Percentiles rank a stretch among this genome's conserved stretches.
These are phyloP conservation scores for Suillus paluster DNA, from an alignment of 768 basidiomycete genomes.

Conservation along the genomic window DNA sequence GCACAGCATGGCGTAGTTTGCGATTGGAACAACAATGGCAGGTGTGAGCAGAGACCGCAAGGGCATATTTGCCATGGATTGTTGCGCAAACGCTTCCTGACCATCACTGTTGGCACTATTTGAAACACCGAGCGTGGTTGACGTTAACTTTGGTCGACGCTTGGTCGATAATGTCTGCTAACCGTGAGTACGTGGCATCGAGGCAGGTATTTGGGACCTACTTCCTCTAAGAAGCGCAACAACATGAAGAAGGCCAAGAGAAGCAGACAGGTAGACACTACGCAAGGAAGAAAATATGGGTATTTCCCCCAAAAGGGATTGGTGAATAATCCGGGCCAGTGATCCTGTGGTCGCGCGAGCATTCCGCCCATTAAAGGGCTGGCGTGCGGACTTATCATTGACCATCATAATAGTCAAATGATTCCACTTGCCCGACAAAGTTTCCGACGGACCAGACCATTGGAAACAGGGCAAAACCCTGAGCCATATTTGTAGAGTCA, in stretches of 20 bases:
- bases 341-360: conserved; percentile 59
- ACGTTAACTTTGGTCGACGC: conserved; percentile 17
- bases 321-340: conserved; percentile 52
- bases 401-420: background rate
- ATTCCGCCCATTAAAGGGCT: conserved; percentile 63
- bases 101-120: conserved; percentile 1
- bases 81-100: conserved; percentile 11
- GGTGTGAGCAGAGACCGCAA: conserved; percentile 43
- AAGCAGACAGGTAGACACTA: conserved; percentile 21
- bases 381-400: conserved; percentile 39
- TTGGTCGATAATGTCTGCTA: conserved; percentile 3
- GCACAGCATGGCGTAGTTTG: conserved; percentile 46
- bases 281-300: conserved; percentile 44
- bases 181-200: background rate
- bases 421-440: conserved; percentile 36
- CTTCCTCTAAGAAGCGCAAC: conserved; percentile 35
- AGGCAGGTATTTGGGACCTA: conserved; percentile 14
- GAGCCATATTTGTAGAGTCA: conserved; percentile 43
- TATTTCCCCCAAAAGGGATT: conserved; percentile 41
- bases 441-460: conserved; percentile 31
- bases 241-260: conserved; percentile 21
- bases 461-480: conserved; percentile 32
- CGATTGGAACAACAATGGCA: conserved; percentile 45
- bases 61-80: conserved; percentile 39
- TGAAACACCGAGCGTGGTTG: background rate